Evolutionary conservation across 2,329 filamentous ascomycete genomes (phyloP).

Genomic region (Botrytis fragariae): DNA sequence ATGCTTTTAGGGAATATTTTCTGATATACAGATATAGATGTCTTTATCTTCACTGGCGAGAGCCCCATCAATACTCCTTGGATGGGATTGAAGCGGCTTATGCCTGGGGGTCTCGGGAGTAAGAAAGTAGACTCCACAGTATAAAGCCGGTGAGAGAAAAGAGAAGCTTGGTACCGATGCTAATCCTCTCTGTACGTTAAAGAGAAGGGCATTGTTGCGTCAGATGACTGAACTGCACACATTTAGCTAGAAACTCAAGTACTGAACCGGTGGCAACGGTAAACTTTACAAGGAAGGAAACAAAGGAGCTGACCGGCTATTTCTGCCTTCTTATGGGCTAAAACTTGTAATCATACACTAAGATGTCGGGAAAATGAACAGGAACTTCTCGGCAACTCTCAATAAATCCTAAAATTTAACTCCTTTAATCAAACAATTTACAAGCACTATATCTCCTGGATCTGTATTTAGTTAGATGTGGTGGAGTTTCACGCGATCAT

Average conservation of each 20-base stretch:
- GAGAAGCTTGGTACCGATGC: too few species aligned
- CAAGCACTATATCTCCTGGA: background rate
- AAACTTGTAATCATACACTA: background rate
- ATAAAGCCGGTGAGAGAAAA: background rate
- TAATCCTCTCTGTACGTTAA: background rate
- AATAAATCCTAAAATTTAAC: background rate
- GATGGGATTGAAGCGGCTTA: conserved; percentile 33
- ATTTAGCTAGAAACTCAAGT: background rate
- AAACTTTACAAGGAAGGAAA: background rate
- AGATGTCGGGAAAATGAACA: background rate
- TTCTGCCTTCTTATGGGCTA: background rate
- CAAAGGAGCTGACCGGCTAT: background rate
- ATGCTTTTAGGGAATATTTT: background rate
- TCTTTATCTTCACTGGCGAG: conserved; percentile 48
- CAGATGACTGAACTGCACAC: background rate
- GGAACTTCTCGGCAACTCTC: background rate
- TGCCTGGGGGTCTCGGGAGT: conserved; percentile 4
- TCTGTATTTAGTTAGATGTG: background rate
- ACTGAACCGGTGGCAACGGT: background rate
- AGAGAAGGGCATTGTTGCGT: background rate
- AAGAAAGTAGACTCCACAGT: background rate
- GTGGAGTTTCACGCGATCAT: background rate
- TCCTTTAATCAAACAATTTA: background rate
- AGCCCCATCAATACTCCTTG: conserved; percentile 37
- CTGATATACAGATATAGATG: conserved; percentile 37